phyloP scores from a whole-genome alignment of 2,329 filamentous ascomycete species.

The Monilinia aucupariae region DNA sequence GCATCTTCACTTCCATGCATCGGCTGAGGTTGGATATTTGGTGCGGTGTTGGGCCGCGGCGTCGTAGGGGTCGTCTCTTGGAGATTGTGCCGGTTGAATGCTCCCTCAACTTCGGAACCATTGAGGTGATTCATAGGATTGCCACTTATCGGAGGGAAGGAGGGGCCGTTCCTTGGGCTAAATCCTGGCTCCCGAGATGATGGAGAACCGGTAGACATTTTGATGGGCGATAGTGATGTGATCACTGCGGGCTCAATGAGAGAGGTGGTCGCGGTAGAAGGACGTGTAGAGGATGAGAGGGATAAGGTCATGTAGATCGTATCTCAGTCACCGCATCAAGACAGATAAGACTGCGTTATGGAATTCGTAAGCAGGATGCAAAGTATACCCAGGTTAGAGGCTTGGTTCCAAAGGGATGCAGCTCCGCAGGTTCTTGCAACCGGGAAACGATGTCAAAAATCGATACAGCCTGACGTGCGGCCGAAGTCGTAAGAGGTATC shows the following conservation, averaged over 20 bases:
- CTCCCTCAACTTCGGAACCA: background rate
- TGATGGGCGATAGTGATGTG: background rate
- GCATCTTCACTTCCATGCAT: slow-evolving; percentile 42
- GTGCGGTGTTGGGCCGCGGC: slow-evolving; percentile 40
- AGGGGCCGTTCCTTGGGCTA: slow-evolving; percentile 18
- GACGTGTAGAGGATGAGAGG: background rate
- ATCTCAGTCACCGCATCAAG: slow-evolving; percentile 17
- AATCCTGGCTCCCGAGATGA: slow-evolving; percentile 9
- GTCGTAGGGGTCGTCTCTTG: slow-evolving; percentile 54
- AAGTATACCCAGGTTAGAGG: slow-evolving; percentile 26
- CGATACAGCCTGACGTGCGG: slow-evolving; percentile 23
- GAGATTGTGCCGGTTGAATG: slow-evolving; percentile 23
- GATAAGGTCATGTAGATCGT: slow-evolving; percentile 2
- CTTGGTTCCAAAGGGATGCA: slow-evolving; percentile 22
- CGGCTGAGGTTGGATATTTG: slow-evolving; percentile 40
- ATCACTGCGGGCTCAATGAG: slow-evolving; percentile 2
- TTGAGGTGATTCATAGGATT: slow-evolving; percentile 41
- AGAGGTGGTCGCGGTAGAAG: background rate
- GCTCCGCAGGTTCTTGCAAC: slow-evolving; percentile 19
- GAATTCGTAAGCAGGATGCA: slow-evolving; percentile 11
- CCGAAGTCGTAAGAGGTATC: slow-evolving; percentile 10
- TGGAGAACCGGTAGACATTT: background rate
- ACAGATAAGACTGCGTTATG: background rate
- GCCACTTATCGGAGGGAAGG: slow-evolving; percentile 57
- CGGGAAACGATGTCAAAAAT: slow-evolving; percentile 5